Evolutionary conservation across 805 yeast genomes (phyloP).

Genomic region (Kuraishia piskuri): DNA sequence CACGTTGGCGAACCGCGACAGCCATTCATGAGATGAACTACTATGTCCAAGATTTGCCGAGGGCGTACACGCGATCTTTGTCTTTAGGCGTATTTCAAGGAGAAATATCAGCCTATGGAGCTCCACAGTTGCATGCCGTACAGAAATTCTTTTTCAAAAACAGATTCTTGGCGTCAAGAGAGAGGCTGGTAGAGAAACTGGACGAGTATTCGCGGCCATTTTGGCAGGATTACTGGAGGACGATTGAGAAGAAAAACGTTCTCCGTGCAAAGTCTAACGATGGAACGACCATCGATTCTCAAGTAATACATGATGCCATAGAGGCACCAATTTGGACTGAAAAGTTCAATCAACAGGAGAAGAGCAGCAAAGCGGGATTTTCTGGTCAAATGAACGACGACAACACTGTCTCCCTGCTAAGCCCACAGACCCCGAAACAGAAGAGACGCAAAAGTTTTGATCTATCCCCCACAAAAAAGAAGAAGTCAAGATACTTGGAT

Average conservation of each 20-base stretch:
- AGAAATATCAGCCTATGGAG: constrained; percentile 42
- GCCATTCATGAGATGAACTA: constrained; percentile 61
- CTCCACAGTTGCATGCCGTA: constrained; percentile 43
- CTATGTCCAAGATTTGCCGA: constrained; percentile 38
- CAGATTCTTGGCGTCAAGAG: constrained; percentile 29
- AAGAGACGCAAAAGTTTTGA: constrained; percentile 1
- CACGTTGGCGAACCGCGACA: constrained; percentile 50
- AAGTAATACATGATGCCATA: constrained; percentile 17
- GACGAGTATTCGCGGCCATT: constrained; percentile 29
- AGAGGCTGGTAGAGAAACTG: constrained; percentile 23
- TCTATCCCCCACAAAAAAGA: neutral
- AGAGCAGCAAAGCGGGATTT: neutral
- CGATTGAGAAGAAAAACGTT: constrained; percentile 25
- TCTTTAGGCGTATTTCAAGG: constrained; percentile 32
- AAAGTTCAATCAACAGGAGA: constrained; percentile 4
- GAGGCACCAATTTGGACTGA: constrained; percentile 18
- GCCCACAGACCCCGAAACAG: constrained; percentile 5
- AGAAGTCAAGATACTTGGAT: constrained; percentile 2
- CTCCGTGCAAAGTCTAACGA: constrained; percentile 30
- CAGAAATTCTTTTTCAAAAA: constrained; percentile 48
- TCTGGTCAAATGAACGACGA: neutral
- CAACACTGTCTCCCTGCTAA: neutral
- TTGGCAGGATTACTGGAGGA: constrained; percentile 49
- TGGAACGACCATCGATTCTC: constrained; percentile 23
- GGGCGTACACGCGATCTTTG: constrained; percentile 27